phyloP scores from a whole-genome alignment of 2,329 filamentous ascomycete species.

The Fusarium foetens region DNA sequence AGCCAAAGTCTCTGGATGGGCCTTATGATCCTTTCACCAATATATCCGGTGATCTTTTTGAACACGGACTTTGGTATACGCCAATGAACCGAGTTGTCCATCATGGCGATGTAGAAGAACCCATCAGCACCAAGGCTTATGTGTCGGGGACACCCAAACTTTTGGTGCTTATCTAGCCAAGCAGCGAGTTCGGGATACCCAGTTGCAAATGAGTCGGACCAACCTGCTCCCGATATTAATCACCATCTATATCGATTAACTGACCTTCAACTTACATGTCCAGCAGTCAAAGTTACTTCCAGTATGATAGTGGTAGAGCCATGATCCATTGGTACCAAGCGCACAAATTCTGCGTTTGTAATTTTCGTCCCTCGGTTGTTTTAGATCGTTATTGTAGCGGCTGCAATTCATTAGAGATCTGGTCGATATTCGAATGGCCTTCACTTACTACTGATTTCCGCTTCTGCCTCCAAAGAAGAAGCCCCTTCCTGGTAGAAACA shows the following conservation, averaged over 20 bases:
- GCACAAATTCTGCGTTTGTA: background rate
- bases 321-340: background rate
- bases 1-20: background rate
- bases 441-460: background rate
- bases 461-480: background rate
- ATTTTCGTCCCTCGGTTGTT: background rate
- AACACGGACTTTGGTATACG: rapidly evolving
- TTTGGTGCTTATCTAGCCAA: background rate
- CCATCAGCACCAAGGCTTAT: background rate
- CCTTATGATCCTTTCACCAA: rapidly evolving
- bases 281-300: background rate
- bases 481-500: background rate
- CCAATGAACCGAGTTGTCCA: rapidly evolving
- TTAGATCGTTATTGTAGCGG: background rate
- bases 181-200: background rate
- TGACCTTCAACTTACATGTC: background rate
- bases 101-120: background rate
- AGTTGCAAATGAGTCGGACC: background rate
- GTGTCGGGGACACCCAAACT: background rate
- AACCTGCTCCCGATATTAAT: background rate
- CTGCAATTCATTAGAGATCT: no score
- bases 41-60: background rate
- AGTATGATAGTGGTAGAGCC: background rate
- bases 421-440: no score
- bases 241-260: no score